Base-by-base conservation (phyloP, 345 rosid genomes). In the Eutrema heterophyllum region DNA sequence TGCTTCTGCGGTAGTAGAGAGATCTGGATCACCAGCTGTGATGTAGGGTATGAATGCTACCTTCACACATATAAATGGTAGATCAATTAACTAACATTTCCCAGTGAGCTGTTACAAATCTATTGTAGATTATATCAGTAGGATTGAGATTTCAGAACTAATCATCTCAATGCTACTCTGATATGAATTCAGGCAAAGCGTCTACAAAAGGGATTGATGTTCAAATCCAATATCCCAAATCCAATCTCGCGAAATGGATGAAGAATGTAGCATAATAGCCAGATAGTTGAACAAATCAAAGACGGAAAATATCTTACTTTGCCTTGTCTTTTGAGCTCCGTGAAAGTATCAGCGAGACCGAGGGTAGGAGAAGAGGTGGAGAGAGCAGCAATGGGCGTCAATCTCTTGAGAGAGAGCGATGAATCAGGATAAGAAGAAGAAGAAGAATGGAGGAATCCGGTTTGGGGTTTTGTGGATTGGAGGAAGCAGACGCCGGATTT, bases 11-110 rank as follows among this genome's bases (percentile, higher is more conserved):
- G 97, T 89, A 43, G 98, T 90, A 40, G 96, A 84, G 74, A 92
- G 97, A 83, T 95, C 97, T 59, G 99, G 98, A 68, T 92, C 97
- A 64, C 99, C 99, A 18, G 98, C 99, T 26, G 99, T 95, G 81
- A 95, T 95, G 78, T 85, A 88, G 1, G 97, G 96, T 66, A 92
- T 86, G 27, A 90, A 81, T 54, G 99, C 98, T 76, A 95, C 89
- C 99, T 92, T 71, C 83, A 60, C 64, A 60, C 24, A 74, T 1
- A 67, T 41, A 64, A 54, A 51, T 5, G 45, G 32, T 12, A 36
- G 3, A 44, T 29, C 16, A 58, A 6, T 39, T 1, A 46, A 39
- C 32, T 3, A 33, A 15, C 9, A 27, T 2, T 7, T 14, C 16
- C 16, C 58, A 55, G 5, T 1, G 53, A 68, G 6, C 24, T 21